phyloP scores from a whole-genome alignment of 495 filamentous ascomycete genomes.

The Penicillium turbatum region DNA sequence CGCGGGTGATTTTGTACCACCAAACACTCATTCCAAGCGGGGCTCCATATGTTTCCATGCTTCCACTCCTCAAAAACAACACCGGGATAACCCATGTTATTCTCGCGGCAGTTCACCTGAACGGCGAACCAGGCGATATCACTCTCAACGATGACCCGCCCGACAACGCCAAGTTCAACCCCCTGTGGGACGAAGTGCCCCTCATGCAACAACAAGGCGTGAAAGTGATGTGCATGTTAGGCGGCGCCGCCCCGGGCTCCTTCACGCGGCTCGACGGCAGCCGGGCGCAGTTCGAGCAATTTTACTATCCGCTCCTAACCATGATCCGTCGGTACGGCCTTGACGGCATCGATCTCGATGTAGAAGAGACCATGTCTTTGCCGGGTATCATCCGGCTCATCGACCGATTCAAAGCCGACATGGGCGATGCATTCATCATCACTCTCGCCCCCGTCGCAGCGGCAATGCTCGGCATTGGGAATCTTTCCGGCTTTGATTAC shows the following conservation, averaged over 20 bases:
- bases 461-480: slow-evolving; percentile 54
- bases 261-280: slow-evolving; percentile 61
- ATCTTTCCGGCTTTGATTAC: slow-evolving; percentile 77
- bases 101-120: slow-evolving; percentile 76
- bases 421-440: slow-evolving; percentile 67
- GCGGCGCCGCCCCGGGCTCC: slow-evolving; percentile 69
- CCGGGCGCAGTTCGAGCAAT: slow-evolving; percentile 55
- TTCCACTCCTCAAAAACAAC: slow-evolving; percentile 59
- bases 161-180: slow-evolving; percentile 49
- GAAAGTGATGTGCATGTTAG: slow-evolving; percentile 76
- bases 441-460: slow-evolving; percentile 76
- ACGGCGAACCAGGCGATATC: slow-evolving; percentile 53
- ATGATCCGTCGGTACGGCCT: slow-evolving; percentile 54
- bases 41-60: slow-evolving; percentile 60
- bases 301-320: slow-evolving; percentile 60
- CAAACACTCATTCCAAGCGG: slow-evolving; percentile 58
- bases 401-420: slow-evolving; percentile 64
- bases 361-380: slow-evolving; percentile 74
- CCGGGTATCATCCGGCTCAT: slow-evolving; percentile 66
- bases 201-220: slow-evolving; percentile 60
- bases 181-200: slow-evolving; percentile 68
- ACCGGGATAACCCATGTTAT: slow-evolving; percentile 70
- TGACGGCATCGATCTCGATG: slow-evolving; percentile 77
- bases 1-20: slow-evolving; percentile 63
- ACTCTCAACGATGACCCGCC: slow-evolving; percentile 74